phyloP scores from a whole-genome alignment of 768 basidiomycete species.

The Leccinum imitatum region DNA sequence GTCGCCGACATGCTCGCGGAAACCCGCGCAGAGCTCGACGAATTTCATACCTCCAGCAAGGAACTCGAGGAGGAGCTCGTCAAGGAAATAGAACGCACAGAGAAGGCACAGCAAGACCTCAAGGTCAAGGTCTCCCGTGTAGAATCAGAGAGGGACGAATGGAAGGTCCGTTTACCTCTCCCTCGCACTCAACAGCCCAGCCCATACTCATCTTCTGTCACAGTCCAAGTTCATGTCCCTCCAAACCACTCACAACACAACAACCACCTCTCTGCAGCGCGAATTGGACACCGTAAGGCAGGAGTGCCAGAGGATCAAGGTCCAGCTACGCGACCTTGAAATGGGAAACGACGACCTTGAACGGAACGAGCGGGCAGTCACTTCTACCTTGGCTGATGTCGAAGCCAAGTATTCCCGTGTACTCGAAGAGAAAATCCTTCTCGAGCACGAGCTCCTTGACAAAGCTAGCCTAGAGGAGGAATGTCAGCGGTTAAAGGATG shows the following conservation, averaged over 20 bases:
- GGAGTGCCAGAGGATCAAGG: slow-evolving; percentile 66
- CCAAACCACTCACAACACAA: slow-evolving; percentile 88
- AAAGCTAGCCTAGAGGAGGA: slow-evolving; percentile 92
- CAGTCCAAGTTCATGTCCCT: slow-evolving; percentile 84
- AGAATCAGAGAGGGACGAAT: slow-evolving; percentile 80
- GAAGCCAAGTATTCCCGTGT: slow-evolving; percentile 88
- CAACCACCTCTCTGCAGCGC: slow-evolving; percentile 86
- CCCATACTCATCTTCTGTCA: not conserved
- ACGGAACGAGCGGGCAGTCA: slow-evolving; percentile 86
- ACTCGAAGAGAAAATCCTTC: slow-evolving; percentile 93
- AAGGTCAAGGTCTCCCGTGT: slow-evolving; percentile 68
- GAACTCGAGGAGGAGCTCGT: slow-evolving; percentile 94
- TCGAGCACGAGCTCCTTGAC: slow-evolving; percentile 92
- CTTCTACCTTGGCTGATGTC: slow-evolving; percentile 78
- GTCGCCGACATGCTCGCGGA: slow-evolving; percentile 82
- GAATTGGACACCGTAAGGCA: slow-evolving; percentile 83
- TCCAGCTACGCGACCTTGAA: slow-evolving; percentile 84
- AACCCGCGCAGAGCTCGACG: slow-evolving; percentile 81
- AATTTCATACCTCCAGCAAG: slow-evolving; percentile 84
- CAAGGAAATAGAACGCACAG: slow-evolving; percentile 83
- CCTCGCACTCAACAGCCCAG: not conserved
- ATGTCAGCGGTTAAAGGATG: slow-evolving; percentile 86
- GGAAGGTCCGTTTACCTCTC: slow-evolving; percentile 68
- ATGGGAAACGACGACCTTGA: slow-evolving; percentile 99
- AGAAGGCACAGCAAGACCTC: slow-evolving; percentile 80